Evolutionary conservation across 176 grass and related monocot species (phyloP), one percentile per base, ranked within the genome.

Genomic region (Carex scoparia): DNA sequence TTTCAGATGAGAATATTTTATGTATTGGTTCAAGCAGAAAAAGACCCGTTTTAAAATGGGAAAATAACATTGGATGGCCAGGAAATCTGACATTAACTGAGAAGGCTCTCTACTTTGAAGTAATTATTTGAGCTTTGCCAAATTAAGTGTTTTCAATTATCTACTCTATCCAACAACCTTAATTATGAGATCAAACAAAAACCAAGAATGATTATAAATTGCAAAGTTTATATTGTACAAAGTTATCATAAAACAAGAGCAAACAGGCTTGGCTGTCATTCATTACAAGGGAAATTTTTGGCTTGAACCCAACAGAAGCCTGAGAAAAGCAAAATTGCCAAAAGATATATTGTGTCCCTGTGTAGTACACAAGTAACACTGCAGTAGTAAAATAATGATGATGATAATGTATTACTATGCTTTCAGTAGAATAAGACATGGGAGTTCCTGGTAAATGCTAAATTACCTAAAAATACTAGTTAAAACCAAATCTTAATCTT

Each of bases 31-130:
- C 96, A 81, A 98, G 93, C 85, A 94, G 86, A 88, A 98, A 93
- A 89, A 81, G 93, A 33, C 96, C 93, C 78, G 93, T 98, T 68
- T 89, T 98, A 84, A 98, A 98, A 93, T 98, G 93, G 96, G 96
- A 98, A 84, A 80, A 93, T 65, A 98, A 94, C 67, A 91, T 87
- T 84, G 96, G 93, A 85, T 95, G 93, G 95, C 95, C 95, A 69
- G 96, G 95, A 87, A 87, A 92, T 82, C 84, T 98, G 76, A 98
- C 93, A 81, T 86, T 98, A 84, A 94, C 93, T 57, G 86, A 98
- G 83, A 90, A 86, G 61, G 95, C 95, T 62, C 87, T 98, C 30
- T 98, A 98, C 93, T 98, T 98, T 89, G 96, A 98, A 93, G 91
- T 95, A 89, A 19, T 80, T 33, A 55, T 82, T 63, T 48, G 40